Evolutionary conservation across 108 stramenopile species (phyloP).

Genomic region (Fragilariopsis cylindrus): DNA sequence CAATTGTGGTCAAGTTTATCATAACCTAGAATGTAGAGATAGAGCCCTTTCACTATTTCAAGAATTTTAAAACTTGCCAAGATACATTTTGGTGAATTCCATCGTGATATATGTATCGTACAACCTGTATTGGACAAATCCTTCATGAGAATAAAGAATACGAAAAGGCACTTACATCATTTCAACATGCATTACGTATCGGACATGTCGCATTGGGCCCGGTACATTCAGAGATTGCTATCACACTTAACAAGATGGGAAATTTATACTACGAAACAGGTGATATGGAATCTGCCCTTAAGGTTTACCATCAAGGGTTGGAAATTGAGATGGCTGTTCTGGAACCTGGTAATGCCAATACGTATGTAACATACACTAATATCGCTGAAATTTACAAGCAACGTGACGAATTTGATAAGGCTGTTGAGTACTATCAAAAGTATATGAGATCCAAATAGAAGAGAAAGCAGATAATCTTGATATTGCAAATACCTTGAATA

Average conservation of each 20-base stretch:
- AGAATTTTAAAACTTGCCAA: constrained; percentile 41
- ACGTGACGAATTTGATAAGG: constrained; percentile 38
- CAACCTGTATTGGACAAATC: constrained; percentile 61
- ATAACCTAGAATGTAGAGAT: constrained; percentile 42
- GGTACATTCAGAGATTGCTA: constrained; percentile 55
- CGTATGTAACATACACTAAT: constrained; percentile 60
- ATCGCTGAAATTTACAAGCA: constrained; percentile 65
- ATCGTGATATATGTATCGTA: constrained; percentile 55
- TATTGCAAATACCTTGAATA: constrained; percentile 53
- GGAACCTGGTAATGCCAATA: constrained; percentile 45
- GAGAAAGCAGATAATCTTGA: constrained; percentile 27
- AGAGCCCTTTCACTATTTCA: constrained; percentile 48
- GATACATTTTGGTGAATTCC: constrained; percentile 43
- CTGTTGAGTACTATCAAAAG: constrained; percentile 47
- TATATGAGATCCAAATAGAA: constrained; percentile 34
- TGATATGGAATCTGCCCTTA: constrained; percentile 51
- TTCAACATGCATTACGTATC: constrained; percentile 42
- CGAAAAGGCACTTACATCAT: constrained; percentile 37
- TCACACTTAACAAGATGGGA: constrained; percentile 59
- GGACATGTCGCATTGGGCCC: constrained; percentile 41
- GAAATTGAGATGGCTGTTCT: constrained; percentile 48
- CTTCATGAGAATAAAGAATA: constrained; percentile 51
- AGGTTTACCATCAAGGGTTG: constrained; percentile 57
- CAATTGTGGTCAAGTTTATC: constrained; percentile 59
- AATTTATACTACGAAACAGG: constrained; percentile 58